These are phyloP conservation scores for Bromus sterilis DNA, from an alignment of 176 grass and related monocot species.

Conservation along the genomic window DNA sequence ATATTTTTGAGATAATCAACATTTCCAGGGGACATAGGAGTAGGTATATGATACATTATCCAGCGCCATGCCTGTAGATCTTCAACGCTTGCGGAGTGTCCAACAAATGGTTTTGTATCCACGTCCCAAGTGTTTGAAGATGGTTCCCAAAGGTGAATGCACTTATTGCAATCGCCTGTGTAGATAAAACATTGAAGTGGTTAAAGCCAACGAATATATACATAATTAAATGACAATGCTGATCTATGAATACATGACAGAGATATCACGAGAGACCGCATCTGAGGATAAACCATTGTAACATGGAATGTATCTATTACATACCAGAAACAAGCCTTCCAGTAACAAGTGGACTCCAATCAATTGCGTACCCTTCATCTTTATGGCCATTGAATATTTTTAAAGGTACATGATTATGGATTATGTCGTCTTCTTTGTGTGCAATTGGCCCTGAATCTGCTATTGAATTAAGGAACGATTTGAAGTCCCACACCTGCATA, in stretches of 20 bases:
- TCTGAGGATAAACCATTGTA: neutral
- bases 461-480: slow-evolving; percentile 53
- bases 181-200: neutral
- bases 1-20: neutral
- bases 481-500: slow-evolving; percentile 82
- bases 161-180: slow-evolving; percentile 70
- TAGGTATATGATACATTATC: neutral
- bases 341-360: slow-evolving; percentile 73
- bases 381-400: slow-evolving; percentile 82
- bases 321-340: slow-evolving; percentile 92
- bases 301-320: neutral
- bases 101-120: slow-evolving; percentile 63
- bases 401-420: slow-evolving; percentile 46
- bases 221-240: neutral
- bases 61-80: slow-evolving; percentile 58
- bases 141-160: slow-evolving; percentile 88
- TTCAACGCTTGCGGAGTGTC: slow-evolving; percentile 75
- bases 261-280: neutral
- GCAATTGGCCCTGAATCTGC: slow-evolving; percentile 48
- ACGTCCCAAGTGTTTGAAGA: slow-evolving; percentile 57
- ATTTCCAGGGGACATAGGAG: neutral
- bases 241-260: neutral
- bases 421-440: slow-evolving; percentile 41
- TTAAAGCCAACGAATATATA: neutral
- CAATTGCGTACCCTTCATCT: slow-evolving; percentile 87